phyloP scores from a whole-genome alignment of 768 basidiomycete genomes.

The Amanita subjunquillea region DNA sequence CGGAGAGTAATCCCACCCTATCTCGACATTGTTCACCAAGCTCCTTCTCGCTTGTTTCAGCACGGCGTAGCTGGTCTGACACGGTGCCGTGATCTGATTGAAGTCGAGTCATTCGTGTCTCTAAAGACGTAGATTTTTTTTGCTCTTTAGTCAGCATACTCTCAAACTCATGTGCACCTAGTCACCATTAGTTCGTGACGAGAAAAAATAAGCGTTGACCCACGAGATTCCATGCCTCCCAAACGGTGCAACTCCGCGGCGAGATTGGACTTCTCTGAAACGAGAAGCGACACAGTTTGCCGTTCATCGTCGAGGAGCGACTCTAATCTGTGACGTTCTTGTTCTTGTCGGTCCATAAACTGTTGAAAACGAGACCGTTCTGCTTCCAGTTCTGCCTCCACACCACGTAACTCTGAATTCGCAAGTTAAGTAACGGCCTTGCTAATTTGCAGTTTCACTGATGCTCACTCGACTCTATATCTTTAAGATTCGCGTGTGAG shows the following conservation, averaged over 20 bases:
- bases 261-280: slow-evolving; percentile 60
- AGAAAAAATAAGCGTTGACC: slow-evolving; percentile 10
- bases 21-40: slow-evolving; percentile 43
- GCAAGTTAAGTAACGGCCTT: background rate
- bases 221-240: slow-evolving; percentile 53
- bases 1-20: slow-evolving; percentile 24
- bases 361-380: slow-evolving; percentile 20
- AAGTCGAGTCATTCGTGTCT: slow-evolving; percentile 30
- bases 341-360: slow-evolving; percentile 20
- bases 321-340: slow-evolving; percentile 23
- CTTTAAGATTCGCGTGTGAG: slow-evolving; percentile 20
- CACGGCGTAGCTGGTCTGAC: slow-evolving; percentile 26
- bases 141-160: slow-evolving; percentile 32
- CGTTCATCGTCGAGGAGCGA: slow-evolving; percentile 42
- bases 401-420: slow-evolving; percentile 20
- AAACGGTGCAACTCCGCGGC: slow-evolving; percentile 47
- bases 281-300: slow-evolving; percentile 68
- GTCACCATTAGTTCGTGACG: slow-evolving; percentile 5
- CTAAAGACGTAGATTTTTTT: slow-evolving; percentile 25
- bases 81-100: slow-evolving; percentile 27
- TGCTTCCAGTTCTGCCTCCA: slow-evolving; percentile 22
- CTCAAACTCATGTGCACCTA: slow-evolving; percentile 37
- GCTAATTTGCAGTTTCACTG: background rate
- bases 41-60: slow-evolving; percentile 44
- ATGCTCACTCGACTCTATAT: slow-evolving; percentile 19